A percentile compares a stretch with the other conserved stretches of the same genome.
These are phyloP conservation scores for Plectranthus barbatus DNA, from an alignment of 257 asterid genomes.

Conservation along the genomic window DNA sequence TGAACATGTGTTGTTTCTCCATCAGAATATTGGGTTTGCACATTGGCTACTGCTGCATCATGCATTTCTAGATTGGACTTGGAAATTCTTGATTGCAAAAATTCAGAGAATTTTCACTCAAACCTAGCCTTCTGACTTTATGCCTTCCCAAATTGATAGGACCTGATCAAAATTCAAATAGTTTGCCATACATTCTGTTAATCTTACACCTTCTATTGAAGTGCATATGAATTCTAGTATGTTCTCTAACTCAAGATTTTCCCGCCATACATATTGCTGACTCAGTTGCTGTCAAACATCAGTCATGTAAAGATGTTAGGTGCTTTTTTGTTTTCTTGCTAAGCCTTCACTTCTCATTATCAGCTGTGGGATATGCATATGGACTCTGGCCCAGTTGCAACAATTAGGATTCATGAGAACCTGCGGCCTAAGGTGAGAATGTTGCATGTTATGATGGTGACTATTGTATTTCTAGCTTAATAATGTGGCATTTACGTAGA, in stretches of 20 bases:
- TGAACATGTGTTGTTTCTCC: not conserved
- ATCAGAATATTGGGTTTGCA: constrained; percentile 1
- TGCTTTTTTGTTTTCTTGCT: constrained; percentile 1
- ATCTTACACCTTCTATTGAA: not conserved
- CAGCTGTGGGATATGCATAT: constrained; percentile 75
- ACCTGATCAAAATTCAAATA: not conserved
- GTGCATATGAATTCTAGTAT: not conserved
- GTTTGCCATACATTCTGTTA: not conserved
- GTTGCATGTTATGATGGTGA: not conserved
- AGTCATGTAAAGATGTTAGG: not conserved
- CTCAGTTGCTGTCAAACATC: not conserved
- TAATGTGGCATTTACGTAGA: not conserved
- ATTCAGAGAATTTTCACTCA: not conserved
- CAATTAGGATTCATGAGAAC: constrained; percentile 55
- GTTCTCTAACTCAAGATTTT: not conserved
- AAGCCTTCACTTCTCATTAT: constrained; percentile 7
- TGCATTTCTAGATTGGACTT: constrained; percentile 3
- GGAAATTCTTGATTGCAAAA: not conserved
- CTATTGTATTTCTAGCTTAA: not conserved
- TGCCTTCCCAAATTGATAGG: constrained; percentile 1
- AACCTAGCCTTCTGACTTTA: not conserved
- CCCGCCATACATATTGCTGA: constrained; percentile 11
- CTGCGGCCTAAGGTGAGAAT: constrained; percentile 62
- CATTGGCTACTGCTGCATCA: constrained; percentile 4
- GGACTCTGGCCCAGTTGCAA: constrained; percentile 59